A percentile compares a stretch with the other conserved stretches of the same genome.
Conservation (phyloP, 768 basidiomycete genomes). For the Chalciporus pseudorubinellus region DNA sequence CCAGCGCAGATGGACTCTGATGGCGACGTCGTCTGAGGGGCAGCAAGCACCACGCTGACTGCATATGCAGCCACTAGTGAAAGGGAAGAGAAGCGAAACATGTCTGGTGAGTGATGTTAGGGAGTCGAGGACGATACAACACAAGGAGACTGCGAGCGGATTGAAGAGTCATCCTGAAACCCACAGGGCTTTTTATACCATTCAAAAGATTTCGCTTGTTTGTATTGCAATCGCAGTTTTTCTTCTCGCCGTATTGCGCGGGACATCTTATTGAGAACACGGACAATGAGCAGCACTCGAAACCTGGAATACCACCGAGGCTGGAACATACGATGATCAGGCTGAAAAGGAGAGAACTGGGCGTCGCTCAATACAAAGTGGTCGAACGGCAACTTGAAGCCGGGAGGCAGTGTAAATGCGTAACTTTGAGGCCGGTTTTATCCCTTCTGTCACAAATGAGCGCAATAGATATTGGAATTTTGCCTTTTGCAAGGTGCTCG, state of each 20-base stretch:
- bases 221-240: neutral
- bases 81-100: slow-evolving; percentile 1
- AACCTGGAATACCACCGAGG: neutral
- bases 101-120: neutral
- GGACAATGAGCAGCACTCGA: neutral
- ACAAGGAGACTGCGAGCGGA: neutral
- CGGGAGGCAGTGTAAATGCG: neutral
- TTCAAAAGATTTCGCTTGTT: neutral
- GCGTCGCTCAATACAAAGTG: neutral
- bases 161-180: neutral
- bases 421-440: neutral
- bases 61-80: slow-evolving; percentile 2
- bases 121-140: neutral
- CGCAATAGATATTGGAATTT: neutral
- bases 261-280: neutral
- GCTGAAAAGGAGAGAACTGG: neutral
- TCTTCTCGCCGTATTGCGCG: too few species aligned
- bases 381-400: neutral
- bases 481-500: neutral
- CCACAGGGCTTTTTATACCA: slow-evolving; percentile 13
- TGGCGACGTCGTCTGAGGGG: neutral
- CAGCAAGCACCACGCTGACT: neutral
- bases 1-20: slow-evolving; percentile 8
- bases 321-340: neutral
- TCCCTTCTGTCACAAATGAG: neutral